Percentiles rank a stretch among this genome's conserved stretches.
Conservation (phyloP, 768 basidiomycete species). For the Mycena rebaudengoi region DNA sequence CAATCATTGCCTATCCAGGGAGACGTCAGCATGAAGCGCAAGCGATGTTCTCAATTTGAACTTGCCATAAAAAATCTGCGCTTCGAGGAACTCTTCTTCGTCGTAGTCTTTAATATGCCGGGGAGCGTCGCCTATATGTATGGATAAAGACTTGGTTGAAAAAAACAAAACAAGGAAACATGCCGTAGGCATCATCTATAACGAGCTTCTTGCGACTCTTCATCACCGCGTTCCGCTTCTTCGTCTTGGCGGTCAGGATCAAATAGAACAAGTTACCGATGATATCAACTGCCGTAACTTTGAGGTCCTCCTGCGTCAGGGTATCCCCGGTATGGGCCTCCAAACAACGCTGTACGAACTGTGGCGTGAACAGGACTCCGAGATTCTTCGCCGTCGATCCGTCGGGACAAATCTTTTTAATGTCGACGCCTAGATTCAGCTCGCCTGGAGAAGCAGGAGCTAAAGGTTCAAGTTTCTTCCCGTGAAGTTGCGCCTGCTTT, state of each 20-base stretch:
- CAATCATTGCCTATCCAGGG: conserved; percentile 5
- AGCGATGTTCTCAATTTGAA: not conserved
- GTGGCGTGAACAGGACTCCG: conserved; percentile 37
- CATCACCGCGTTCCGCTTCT: conserved; percentile 41
- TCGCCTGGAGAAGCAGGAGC: not conserved
- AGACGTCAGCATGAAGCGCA: not conserved
- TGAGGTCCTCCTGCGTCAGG: conserved; percentile 28
- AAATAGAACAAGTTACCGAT: conserved; percentile 37
- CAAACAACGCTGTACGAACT: conserved; percentile 40
- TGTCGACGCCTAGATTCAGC: conserved; percentile 33
- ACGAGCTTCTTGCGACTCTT: conserved; percentile 40
- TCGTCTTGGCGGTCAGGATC: conserved; percentile 40
- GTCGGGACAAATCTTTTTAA: conserved; percentile 37
- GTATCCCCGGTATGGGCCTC: conserved; percentile 23
- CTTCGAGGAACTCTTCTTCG: conserved; percentile 24
- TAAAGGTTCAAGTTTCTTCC: conserved; percentile 19
- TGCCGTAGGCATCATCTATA: conserved; percentile 34
- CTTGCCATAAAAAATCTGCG: conserved; percentile 21
- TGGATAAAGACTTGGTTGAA: not conserved
- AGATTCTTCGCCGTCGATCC: conserved; percentile 39
- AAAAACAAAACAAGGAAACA: not conserved
- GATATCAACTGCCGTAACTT: conserved; percentile 31
- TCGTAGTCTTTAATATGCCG: conserved; percentile 2
- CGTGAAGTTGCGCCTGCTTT: not conserved
- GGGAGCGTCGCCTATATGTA: conserved; percentile 18